phyloP scores from a whole-genome alignment of 441 rosid species.

The Eutrema salsugineum region DNA sequence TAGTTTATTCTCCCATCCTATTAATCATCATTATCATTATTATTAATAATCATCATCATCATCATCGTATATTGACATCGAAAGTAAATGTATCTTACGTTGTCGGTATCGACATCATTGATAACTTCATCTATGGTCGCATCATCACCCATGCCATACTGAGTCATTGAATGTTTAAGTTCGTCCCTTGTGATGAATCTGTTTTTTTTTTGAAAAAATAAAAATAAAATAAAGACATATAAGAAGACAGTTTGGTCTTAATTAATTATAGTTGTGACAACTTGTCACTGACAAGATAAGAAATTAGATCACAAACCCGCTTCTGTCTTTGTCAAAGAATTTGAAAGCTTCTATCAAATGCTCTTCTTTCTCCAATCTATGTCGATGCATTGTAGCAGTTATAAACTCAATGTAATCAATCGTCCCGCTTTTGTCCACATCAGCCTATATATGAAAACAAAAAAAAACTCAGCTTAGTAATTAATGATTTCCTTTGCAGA shows the following conservation, averaged over 20 bases:
- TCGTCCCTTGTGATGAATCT: constrained; percentile 86
- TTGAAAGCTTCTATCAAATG: constrained; percentile 60
- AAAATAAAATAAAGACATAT: too few relatives aligned
- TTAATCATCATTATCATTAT: not conserved
- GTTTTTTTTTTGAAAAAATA: too few relatives aligned
- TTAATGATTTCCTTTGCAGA: not conserved
- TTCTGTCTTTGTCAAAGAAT: constrained; percentile 70
- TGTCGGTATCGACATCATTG: constrained; percentile 61
- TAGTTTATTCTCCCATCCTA: constrained; percentile 64
- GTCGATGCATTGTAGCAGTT: constrained; percentile 84
- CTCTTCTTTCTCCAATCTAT: constrained; percentile 75
- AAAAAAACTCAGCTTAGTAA: not conserved
- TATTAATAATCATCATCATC: not conserved
- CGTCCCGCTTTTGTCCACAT: constrained; percentile 69
- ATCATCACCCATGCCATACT: constrained; percentile 82
- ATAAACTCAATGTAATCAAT: constrained; percentile 79
- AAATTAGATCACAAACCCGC: constrained; percentile 48
- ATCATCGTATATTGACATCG: not conserved
- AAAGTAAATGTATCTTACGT: constrained; percentile 29
- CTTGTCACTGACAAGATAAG: too few relatives aligned
- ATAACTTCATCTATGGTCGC: constrained; percentile 71
- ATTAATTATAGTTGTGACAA: not conserved
- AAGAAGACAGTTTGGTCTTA: not conserved
- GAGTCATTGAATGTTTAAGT: constrained; percentile 66
- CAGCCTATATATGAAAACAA: constrained; percentile 49